These are phyloP conservation scores for Cordyceps cateniannulata DNA, from an alignment of 2,329 filamentous ascomycete genomes.

Conservation along the genomic window DNA sequence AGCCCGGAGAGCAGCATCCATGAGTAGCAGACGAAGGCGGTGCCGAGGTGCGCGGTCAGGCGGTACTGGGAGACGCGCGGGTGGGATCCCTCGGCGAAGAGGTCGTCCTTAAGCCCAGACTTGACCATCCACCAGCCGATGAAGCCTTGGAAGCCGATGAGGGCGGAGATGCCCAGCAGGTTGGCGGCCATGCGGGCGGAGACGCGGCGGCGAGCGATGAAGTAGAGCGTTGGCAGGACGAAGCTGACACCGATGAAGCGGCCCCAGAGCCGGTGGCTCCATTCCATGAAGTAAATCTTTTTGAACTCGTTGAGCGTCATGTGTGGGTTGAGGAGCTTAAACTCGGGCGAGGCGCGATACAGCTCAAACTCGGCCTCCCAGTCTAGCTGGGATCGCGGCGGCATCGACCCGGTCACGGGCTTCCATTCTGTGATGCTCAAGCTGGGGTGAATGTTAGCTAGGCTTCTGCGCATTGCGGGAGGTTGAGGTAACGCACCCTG, in stretches of 20 bases:
- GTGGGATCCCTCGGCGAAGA: constrained; percentile 85
- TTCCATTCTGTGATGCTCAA: constrained; percentile 99
- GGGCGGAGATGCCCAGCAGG: constrained; percentile 72
- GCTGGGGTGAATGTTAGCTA: constrained; percentile 37
- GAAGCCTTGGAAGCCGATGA: constrained; percentile 92
- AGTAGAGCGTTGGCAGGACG: constrained; percentile 80
- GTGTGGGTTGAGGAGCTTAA: constrained; percentile 81
- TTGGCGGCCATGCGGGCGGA: constrained; percentile 70
- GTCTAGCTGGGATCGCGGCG: constrained; percentile 68
- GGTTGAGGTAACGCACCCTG: constrained; percentile 54
- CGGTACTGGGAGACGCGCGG: constrained; percentile 94
- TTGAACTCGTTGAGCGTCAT: constrained; percentile 96
- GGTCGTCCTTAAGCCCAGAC: constrained; percentile 88
- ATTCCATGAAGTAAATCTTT: constrained; percentile 99
- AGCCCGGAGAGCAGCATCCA: constrained; percentile 92
- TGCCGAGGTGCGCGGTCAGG: constrained; percentile 78
- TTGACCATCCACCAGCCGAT: constrained; percentile 99
- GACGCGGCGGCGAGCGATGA: constrained; percentile 73
- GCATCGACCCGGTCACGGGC: constrained; percentile 86
- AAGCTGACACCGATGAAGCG: constrained; percentile 86
- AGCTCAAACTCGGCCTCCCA: constrained; percentile 93
- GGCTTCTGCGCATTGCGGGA: not conserved
- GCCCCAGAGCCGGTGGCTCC: constrained; percentile 92
- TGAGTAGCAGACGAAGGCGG: constrained; percentile 87
- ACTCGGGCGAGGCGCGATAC: constrained; percentile 90